Percentiles rank a stretch among this genome's conserved stretches.
Conservation (phyloP, 441 rosid genomes). For the Populus tomentosa region DNA sequence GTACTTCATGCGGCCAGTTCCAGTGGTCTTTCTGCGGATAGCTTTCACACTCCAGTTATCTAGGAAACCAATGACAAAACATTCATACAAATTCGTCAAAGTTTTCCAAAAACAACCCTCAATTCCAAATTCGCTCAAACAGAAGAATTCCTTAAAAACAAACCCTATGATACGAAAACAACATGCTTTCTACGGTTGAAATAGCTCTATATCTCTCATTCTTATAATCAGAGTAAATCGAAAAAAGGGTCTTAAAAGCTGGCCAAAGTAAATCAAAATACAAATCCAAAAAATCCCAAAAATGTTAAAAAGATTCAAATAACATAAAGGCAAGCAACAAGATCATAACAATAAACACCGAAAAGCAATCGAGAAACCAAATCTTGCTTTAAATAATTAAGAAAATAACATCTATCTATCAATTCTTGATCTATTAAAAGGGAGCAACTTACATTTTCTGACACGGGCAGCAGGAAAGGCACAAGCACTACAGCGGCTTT, state of each 20-base stretch:
- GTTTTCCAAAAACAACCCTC: neutral
- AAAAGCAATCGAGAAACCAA: neutral
- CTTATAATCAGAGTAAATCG: neutral
- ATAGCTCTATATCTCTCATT: neutral
- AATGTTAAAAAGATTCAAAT: no score
- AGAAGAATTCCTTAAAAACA: no score
- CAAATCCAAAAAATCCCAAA: neutral
- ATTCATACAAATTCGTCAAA: neutral
- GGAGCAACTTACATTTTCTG: constrained; percentile 36
- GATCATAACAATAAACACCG: neutral
- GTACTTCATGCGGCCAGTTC: constrained; percentile 81
- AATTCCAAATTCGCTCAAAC: neutral
- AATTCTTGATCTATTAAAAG: neutral
- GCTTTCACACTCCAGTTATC: constrained; percentile 91
- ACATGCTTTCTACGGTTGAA: neutral
- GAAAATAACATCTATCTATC: neutral
- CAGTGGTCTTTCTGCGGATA: constrained; percentile 72
- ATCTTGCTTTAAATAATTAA: neutral
- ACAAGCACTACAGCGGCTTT: constrained; percentile 81
- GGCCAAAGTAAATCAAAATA: neutral
- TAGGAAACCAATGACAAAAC: constrained; percentile 9
- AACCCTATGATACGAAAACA: neutral
- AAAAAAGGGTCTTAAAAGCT: no score
- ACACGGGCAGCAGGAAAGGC: constrained; percentile 51
- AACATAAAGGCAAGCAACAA: neutral